These are phyloP conservation scores for Aurifilum marmelostoma DNA, from an alignment of 2,329 filamentous ascomycete genomes.

Conservation along the genomic window DNA sequence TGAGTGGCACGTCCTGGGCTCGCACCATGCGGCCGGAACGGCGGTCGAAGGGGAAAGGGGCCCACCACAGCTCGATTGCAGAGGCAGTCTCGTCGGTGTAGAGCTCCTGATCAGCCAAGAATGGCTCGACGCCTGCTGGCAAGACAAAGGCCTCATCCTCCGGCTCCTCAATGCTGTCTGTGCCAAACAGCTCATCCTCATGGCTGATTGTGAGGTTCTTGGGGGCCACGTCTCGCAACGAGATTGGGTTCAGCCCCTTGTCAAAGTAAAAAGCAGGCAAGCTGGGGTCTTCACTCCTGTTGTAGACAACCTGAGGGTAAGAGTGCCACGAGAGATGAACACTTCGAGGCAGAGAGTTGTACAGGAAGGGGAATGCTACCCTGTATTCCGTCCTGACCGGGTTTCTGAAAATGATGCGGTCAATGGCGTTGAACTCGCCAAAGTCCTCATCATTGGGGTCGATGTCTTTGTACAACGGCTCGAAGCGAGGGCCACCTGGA, in stretches of 20 bases:
- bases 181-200: constrained; percentile 91
- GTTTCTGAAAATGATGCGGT: constrained; percentile 96
- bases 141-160: constrained; percentile 87
- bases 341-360: constrained; percentile 94
- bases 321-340: constrained; percentile 95
- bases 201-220: constrained; percentile 92
- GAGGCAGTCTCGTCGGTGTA: constrained; percentile 88
- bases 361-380: constrained; percentile 91
- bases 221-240: constrained; percentile 87
- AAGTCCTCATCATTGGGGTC: constrained; percentile 99
- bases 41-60: constrained; percentile 92
- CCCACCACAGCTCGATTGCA: constrained; percentile 97
- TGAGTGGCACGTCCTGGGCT: constrained; percentile 92
- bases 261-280: constrained; percentile 98
- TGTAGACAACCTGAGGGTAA: constrained; percentile 89
- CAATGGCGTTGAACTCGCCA: constrained; percentile 98
- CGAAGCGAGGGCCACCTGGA: constrained; percentile 94
- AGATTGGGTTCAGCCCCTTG: constrained; percentile 96
- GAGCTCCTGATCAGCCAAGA: constrained; percentile 85
- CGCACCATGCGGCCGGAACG: constrained; percentile 95
- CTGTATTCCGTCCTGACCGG: constrained; percentile 95
- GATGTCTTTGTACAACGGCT: constrained; percentile 97
- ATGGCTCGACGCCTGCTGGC: constrained; percentile 79
- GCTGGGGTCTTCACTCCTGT: constrained; percentile 82
- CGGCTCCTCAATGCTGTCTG: constrained; percentile 70